Evolutionary conservation across 805 yeast species (phyloP).

Genomic region (Saccharomycopsis capsularis): DNA sequence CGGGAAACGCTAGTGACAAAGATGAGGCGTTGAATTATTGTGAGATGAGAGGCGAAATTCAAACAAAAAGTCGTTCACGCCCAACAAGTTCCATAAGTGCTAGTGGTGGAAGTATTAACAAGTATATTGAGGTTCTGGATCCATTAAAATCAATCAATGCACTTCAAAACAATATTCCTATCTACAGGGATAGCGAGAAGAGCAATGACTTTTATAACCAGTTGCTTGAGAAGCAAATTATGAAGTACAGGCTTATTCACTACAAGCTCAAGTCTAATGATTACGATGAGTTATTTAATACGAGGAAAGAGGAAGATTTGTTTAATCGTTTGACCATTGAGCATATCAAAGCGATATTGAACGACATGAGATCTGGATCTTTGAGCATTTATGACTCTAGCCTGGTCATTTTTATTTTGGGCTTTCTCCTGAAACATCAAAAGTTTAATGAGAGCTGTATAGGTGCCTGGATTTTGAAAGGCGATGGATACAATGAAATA

Average conservation of each 20-base stretch:
- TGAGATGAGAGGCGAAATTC: too few relatives aligned
- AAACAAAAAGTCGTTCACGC: not conserved
- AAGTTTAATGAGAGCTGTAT: not conserved
- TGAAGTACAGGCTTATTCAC: slow-evolving; percentile 8
- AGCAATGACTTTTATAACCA: slow-evolving; percentile 7
- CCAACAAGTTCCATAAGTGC: not conserved
- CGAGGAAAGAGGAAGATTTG: slow-evolving; percentile 1
- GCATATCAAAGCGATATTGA: slow-evolving; percentile 3
- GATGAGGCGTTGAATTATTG: too few relatives aligned
- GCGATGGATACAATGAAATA: slow-evolving; percentile 12
- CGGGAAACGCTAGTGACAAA: not conserved
- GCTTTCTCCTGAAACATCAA: not conserved
- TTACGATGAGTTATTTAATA: not conserved
- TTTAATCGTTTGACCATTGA: not conserved
- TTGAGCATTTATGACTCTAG: slow-evolving; percentile 9
- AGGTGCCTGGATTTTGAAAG: slow-evolving; percentile 1
- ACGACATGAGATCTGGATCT: slow-evolving; percentile 3
- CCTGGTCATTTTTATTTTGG: slow-evolving; percentile 6
- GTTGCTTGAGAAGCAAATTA: slow-evolving; percentile 9
- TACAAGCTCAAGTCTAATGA: not conserved
- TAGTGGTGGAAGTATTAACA: slow-evolving; percentile 1
- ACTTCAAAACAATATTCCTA: not conserved
- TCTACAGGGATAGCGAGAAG: slow-evolving; percentile 13
- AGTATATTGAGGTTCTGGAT: slow-evolving; percentile 11
- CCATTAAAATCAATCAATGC: slow-evolving; percentile 13